Evolutionary conservation across 768 basidiomycete species (phyloP).

Genomic region (Butyriboletus loyo): DNA sequence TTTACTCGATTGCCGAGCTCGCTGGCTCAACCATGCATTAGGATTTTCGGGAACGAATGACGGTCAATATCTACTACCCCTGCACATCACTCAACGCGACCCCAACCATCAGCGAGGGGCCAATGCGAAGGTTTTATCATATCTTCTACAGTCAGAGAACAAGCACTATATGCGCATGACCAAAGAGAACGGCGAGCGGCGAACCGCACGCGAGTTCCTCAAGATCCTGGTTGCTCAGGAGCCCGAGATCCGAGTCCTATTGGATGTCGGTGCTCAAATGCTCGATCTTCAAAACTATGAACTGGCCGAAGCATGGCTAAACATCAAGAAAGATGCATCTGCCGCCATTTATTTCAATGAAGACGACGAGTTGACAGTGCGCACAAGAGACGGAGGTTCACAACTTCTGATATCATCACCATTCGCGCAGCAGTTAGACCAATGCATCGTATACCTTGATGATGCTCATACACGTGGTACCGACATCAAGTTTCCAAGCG

Average conservation of each 20-base stretch:
- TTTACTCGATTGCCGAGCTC: fast-evolving
- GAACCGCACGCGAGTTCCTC: constrained; percentile 21
- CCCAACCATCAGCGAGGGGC: constrained; percentile 35
- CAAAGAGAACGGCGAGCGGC: constrained; percentile 11
- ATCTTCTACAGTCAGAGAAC: constrained; percentile 29
- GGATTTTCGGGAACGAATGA: constrained; percentile 43
- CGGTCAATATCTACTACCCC: constrained; percentile 36
- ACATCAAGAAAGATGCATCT: constrained; percentile 5
- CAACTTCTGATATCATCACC: constrained; percentile 33
- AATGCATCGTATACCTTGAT: constrained; percentile 37
- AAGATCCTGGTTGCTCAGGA: constrained; percentile 31
- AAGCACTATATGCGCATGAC: constrained; percentile 17
- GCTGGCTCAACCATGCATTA: not conserved
- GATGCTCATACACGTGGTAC: constrained; percentile 38
- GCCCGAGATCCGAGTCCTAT: constrained; percentile 42
- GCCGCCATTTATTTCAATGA: constrained; percentile 35
- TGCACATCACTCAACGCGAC: constrained; percentile 32
- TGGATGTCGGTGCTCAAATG: constrained; percentile 60
- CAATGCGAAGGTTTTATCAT: constrained; percentile 40
- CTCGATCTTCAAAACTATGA: constrained; percentile 46
- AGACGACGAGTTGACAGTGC: constrained; percentile 33
- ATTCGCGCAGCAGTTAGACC: constrained; percentile 33
- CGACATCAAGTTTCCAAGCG: constrained; percentile 35
- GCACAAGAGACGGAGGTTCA: constrained; percentile 26
- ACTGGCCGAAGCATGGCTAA: constrained; percentile 42